These are phyloP conservation scores for Kodamaea sp. DNA, from an alignment of 1,139 yeast genomes.

Conservation along the genomic window DNA sequence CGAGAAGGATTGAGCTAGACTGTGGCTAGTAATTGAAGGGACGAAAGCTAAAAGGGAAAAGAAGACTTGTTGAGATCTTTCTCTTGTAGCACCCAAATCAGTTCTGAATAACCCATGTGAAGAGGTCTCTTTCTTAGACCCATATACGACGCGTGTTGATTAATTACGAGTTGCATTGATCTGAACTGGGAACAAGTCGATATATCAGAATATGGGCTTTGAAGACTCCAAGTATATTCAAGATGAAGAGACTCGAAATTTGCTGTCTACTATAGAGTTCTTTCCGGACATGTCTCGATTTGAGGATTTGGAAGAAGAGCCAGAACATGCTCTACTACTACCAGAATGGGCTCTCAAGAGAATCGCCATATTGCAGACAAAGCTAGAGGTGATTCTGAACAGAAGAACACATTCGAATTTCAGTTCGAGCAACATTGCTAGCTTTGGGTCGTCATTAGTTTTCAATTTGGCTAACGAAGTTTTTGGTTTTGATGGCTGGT, in stretches of 20 bases:
- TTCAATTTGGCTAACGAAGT: conserved; percentile 59
- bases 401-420: conserved; percentile 13
- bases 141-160: too few species aligned
- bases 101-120: too few species aligned
- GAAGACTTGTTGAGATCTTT: too few species aligned
- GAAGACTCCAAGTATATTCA: conserved; percentile 12
- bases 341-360: conserved; percentile 32
- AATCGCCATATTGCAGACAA: conserved; percentile 39
- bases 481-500: conserved; percentile 73
- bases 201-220: too few species aligned
- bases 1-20: too few species aligned
- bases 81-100: too few species aligned
- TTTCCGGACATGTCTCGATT: conserved; percentile 27
- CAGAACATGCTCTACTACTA: conserved; percentile 1
- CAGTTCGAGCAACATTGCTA: conserved; percentile 9
- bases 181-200: too few species aligned
- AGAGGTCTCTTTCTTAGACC: too few species aligned
- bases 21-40: too few species aligned
- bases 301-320: conserved; percentile 14
- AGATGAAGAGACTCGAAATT: conserved; percentile 7
- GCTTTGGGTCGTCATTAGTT: conserved; percentile 27
- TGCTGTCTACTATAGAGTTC: conserved; percentile 21
- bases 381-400: conserved; percentile 30
- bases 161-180: too few species aligned
- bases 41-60: too few species aligned